Percentiles rank a stretch among this genome's conserved stretches.
These are phyloP conservation scores for Euphrasia confusa DNA, from an alignment of 257 asterid species.

Conservation along the genomic window DNA sequence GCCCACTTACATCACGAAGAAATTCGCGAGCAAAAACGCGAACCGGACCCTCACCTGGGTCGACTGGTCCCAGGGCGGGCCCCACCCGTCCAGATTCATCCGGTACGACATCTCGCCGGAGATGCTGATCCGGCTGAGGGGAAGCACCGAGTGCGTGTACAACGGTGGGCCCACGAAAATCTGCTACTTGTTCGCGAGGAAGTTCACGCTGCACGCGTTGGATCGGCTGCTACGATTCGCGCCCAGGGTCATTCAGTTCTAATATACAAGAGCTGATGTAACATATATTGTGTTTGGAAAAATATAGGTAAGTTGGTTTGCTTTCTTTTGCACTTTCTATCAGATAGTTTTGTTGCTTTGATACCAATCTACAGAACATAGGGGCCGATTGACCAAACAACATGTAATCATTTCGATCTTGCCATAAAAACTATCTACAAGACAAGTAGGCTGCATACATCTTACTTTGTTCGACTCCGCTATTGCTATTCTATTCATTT, in stretches of 20 bases:
- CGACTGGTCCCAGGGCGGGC: slow-evolving; percentile 75
- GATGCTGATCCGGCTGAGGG: slow-evolving; percentile 39
- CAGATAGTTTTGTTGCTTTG: too few relatives aligned
- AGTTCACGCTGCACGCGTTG: slow-evolving; percentile 45
- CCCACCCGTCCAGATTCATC: slow-evolving; percentile 55
- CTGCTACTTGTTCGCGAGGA: slow-evolving; percentile 76
- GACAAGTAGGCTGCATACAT: too few relatives aligned
- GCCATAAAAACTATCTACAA: too few relatives aligned
- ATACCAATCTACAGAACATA: too few relatives aligned
- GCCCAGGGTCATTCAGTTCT: slow-evolving; percentile 40
- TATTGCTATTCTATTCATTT: too few relatives aligned
- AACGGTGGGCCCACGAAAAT: slow-evolving; percentile 43
- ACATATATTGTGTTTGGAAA: background rate
- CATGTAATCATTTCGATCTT: too few relatives aligned
- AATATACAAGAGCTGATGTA: background rate
- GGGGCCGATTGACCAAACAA: too few relatives aligned
- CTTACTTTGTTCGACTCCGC: too few relatives aligned
- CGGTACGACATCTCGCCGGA: slow-evolving; percentile 36
- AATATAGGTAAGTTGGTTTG: background rate
- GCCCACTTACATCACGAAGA: slow-evolving; percentile 53
- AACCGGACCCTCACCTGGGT: slow-evolving; percentile 83
- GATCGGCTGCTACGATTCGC: slow-evolving; percentile 52
- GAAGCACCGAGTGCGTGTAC: slow-evolving; percentile 37
- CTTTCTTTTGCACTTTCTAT: background rate
- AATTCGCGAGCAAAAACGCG: slow-evolving; percentile 32